These are phyloP conservation scores for Ashbya aceris DNA, from an alignment of 1,139 yeast genomes.

Conservation along the genomic window DNA sequence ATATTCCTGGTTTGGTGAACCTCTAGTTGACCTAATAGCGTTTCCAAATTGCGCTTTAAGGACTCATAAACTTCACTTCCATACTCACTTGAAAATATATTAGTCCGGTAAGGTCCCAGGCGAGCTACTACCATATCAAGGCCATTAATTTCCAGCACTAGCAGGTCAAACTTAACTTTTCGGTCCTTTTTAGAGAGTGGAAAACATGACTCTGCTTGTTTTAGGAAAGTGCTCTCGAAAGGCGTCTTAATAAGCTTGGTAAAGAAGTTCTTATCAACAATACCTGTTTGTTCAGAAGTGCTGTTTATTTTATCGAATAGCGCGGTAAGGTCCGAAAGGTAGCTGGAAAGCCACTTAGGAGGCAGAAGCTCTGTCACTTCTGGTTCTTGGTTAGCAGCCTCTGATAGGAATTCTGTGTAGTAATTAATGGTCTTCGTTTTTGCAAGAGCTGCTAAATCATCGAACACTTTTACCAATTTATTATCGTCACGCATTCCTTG, in stretches of 20 bases:
- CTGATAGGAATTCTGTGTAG: slow-evolving; percentile 12
- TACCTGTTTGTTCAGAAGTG: slow-evolving; percentile 13
- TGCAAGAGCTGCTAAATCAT: slow-evolving; percentile 15
- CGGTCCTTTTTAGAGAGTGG: slow-evolving; percentile 25
- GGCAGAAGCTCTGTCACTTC: slow-evolving; percentile 38
- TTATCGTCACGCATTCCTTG: slow-evolving; percentile 21
- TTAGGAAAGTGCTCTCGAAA: slow-evolving; percentile 13
- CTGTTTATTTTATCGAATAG: slow-evolving; percentile 43
- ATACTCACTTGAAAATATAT: slow-evolving; percentile 18
- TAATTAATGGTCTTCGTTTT: slow-evolving; percentile 16
- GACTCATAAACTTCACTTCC: slow-evolving; percentile 31
- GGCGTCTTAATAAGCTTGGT: slow-evolving; percentile 20
- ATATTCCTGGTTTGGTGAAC: slow-evolving; percentile 38
- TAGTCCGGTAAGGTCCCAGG: slow-evolving; percentile 34
- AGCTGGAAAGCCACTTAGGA: slow-evolving; percentile 66
- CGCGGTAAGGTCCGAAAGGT: slow-evolving; percentile 35
- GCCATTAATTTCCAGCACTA: slow-evolving; percentile 47
- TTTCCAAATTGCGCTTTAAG: slow-evolving; percentile 34
- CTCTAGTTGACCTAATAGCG: slow-evolving; percentile 21
- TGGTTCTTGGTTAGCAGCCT: slow-evolving; percentile 32
- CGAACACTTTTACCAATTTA: slow-evolving; percentile 16
- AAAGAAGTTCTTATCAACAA: slow-evolving; percentile 29
- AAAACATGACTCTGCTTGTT: slow-evolving; percentile 19
- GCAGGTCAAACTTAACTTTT: slow-evolving; percentile 15
- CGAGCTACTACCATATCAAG: slow-evolving; percentile 50